These are phyloP conservation scores for Durusdinium trenchii DNA, from an alignment of 73 alveolate genomes.

Conservation along the genomic window DNA sequence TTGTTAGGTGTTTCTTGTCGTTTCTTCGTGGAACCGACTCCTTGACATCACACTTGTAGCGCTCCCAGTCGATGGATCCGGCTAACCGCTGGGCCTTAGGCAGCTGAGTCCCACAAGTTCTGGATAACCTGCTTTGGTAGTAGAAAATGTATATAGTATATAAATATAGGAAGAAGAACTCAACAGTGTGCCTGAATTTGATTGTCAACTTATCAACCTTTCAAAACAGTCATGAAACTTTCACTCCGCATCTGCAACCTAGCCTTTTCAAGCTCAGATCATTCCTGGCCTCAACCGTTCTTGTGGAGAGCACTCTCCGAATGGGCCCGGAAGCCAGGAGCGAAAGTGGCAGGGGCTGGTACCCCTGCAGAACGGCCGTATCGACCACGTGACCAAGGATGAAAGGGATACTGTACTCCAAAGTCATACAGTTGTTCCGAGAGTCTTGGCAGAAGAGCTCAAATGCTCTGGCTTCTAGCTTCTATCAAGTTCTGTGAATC, in stretches of 20 bases:
- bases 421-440: no score
- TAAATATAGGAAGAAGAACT: no score
- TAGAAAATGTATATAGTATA: no score
- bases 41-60: constrained; percentile 95
- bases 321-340: constrained; percentile 73
- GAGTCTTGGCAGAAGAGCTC: no score
- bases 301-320: constrained; percentile 40
- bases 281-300: constrained; percentile 70
- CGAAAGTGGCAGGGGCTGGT: constrained; percentile 90
- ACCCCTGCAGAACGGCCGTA: constrained; percentile 57
- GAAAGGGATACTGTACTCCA: not conserved
- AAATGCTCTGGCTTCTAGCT: no score
- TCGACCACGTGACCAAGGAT: not conserved
- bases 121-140: not conserved
- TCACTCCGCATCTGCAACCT: no score
- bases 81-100: constrained; percentile 52
- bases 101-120: not conserved
- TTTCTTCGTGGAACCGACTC: no score
- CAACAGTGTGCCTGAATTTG: no score
- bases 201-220: no score
- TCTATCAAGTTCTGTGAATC: no score
- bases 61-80: constrained; percentile 91
- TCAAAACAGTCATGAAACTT: no score
- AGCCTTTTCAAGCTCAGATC: not conserved
- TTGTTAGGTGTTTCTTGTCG: no score